Conservation (phyloP, 2,329 filamentous ascomycete species). For the Hymenoscyphus fraxineus region DNA sequence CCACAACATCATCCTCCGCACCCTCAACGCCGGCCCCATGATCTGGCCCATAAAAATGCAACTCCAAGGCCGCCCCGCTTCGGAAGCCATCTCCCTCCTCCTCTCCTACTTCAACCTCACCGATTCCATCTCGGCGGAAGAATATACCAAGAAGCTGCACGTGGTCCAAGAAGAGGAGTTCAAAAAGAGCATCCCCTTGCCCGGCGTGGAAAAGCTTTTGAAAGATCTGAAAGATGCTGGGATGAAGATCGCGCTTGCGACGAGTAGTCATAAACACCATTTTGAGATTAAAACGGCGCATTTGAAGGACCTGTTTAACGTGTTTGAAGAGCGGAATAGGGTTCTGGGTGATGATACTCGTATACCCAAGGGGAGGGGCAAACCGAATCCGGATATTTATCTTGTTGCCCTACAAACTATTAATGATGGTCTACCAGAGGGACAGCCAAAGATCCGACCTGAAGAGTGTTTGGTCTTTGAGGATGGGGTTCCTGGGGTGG, state of each 20-base stretch:
- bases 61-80: conserved; percentile 43
- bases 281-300: conserved; percentile 41
- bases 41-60: conserved; percentile 93
- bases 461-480: conserved; percentile 95
- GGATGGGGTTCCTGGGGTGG: conserved; percentile 87
- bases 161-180: conserved; percentile 70
- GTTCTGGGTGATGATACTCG: conserved; percentile 82
- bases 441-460: conserved; percentile 64
- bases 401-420: conserved; percentile 78
- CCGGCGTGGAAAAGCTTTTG: conserved; percentile 71
- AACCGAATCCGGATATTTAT: conserved; percentile 93
- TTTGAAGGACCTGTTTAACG: conserved; percentile 53
- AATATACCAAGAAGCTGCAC: conserved; percentile 59
- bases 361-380: conserved; percentile 74
- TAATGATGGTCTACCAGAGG: conserved; percentile 65
- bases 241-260: conserved; percentile 66
- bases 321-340: conserved; percentile 64
- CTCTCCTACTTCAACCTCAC: conserved; percentile 81
- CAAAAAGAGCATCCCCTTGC: conserved; percentile 66
- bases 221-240: conserved; percentile 42
- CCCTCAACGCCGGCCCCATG: conserved; percentile 67
- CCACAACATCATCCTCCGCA: conserved; percentile 75
- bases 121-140: conserved; percentile 53
- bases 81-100: conserved; percentile 55
- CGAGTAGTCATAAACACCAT: conserved; percentile 55